phyloP scores from a whole-genome alignment of 1,284 basidiomycete species.

The Somion occarium region DNA sequence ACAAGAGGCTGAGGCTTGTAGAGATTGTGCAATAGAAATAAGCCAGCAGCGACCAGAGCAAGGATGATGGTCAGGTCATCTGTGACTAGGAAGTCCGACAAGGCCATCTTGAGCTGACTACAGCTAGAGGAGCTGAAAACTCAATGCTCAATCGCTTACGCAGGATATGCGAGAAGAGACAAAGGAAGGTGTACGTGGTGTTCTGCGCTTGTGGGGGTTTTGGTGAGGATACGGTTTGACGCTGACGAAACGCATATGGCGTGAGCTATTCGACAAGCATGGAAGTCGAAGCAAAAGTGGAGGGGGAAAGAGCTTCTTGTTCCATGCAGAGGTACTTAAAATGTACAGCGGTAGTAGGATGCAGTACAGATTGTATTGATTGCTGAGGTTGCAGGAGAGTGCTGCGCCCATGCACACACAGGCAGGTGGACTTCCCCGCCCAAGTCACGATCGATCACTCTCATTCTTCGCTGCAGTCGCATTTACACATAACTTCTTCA shows the following conservation, averaged over 20 bases:
- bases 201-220: background rate
- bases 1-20: constrained; percentile 77
- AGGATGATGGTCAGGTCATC: constrained; percentile 75
- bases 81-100: constrained; percentile 56
- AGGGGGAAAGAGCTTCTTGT: no score
- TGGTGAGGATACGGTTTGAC: background rate
- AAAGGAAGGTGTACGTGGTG: background rate
- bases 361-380: no score
- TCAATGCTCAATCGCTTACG: background rate
- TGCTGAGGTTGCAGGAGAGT: no score
- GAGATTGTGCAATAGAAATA: constrained; percentile 69
- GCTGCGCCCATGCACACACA: no score
- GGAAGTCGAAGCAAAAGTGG: background rate
- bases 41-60: constrained; percentile 64
- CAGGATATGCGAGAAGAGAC: constrained; percentile 1
- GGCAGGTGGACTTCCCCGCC: no score
- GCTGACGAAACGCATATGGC: background rate
- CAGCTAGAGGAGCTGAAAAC: constrained; percentile 1
- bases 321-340: no score
- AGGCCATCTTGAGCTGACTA: constrained; percentile 27
- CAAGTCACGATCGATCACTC: no score
- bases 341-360: no score
- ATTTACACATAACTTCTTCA: no score
- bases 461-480: no score
- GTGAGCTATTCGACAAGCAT: background rate